These are phyloP conservation scores for Lentinula guzmanii DNA, from an alignment of 768 basidiomycete genomes.

Conservation along the genomic window DNA sequence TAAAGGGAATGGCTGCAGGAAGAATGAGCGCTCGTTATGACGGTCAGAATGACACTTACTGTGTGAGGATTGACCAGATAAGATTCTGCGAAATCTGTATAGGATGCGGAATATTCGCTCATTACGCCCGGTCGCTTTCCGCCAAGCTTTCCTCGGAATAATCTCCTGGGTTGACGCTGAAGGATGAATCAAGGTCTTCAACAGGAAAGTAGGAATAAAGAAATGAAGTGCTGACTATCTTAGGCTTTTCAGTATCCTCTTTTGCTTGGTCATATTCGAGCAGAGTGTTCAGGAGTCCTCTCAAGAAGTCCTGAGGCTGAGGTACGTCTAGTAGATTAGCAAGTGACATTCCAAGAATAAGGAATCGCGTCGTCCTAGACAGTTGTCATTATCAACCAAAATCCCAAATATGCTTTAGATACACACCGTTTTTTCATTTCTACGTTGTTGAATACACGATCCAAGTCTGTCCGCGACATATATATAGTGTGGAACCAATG, in stretches of 20 bases:
- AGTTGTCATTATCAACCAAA: conserved; percentile 6
- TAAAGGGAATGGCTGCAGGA: conserved; percentile 70
- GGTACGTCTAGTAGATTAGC: conserved; percentile 77
- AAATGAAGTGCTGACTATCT: conserved; percentile 45
- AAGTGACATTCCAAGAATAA: conserved; percentile 82
- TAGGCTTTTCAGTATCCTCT: conserved; percentile 67
- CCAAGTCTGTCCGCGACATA: conserved; percentile 68
- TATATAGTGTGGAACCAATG: conserved; percentile 90
- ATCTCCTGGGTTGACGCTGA: conserved; percentile 17
- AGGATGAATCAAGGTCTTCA: neutral
- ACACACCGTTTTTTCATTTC: conserved; percentile 76
- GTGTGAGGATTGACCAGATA: conserved; percentile 72
- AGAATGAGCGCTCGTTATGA: neutral
- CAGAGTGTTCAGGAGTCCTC: conserved; percentile 64
- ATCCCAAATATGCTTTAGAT: conserved; percentile 1
- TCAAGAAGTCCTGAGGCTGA: conserved; percentile 74
- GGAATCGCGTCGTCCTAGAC: conserved; percentile 72
- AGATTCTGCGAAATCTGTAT: conserved; percentile 49
- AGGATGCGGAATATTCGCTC: conserved; percentile 56
- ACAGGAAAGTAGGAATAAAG: conserved; percentile 2
- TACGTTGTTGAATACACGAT: conserved; percentile 64
- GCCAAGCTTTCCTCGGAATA: conserved; percentile 8
- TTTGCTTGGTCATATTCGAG: conserved; percentile 76
- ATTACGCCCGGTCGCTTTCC: conserved; percentile 52
- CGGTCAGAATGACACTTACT: conserved; percentile 33